phyloP scores from a whole-genome alignment of 495 filamentous ascomycete genomes.

The Bacidia rubella region DNA sequence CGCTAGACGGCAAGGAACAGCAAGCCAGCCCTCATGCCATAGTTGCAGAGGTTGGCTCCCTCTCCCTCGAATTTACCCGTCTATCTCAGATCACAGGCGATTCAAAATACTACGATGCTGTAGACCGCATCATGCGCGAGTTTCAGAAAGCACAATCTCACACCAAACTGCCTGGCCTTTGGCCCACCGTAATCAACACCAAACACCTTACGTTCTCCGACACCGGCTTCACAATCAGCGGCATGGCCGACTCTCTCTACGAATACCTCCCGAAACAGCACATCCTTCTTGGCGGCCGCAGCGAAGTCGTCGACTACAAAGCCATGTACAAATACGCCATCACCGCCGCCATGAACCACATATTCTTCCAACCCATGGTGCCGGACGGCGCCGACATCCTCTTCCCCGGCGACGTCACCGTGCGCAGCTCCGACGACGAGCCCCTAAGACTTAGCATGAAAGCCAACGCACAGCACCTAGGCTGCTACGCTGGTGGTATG shows the following conservation, averaged over 20 bases:
- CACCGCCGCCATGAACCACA: constrained; percentile 54
- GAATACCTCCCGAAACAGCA: constrained; percentile 90
- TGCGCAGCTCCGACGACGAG: constrained; percentile 14
- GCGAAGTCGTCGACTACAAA: constrained; percentile 49
- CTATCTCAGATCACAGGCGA: constrained; percentile 80
- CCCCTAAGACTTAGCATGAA: constrained; percentile 18
- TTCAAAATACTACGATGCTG: constrained; percentile 81
- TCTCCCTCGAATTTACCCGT: constrained; percentile 87
- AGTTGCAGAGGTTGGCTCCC: constrained; percentile 74
- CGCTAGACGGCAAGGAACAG: constrained; percentile 25
- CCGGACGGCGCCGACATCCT: constrained; percentile 64
- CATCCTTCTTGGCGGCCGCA: constrained; percentile 64
- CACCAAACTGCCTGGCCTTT: constrained; percentile 68
- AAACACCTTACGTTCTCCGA: constrained; percentile 29
- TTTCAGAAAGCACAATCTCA: constrained; percentile 57
- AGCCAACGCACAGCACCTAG: constrained; percentile 39
- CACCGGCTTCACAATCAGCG: constrained; percentile 63
- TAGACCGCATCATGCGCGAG: constrained; percentile 72
- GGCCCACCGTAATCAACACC: constrained; percentile 67
- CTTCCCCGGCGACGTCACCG: constrained; percentile 46
- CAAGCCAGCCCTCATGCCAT: constrained; percentile 29
- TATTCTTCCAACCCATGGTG: constrained; percentile 74
- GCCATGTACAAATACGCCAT: constrained; percentile 64
- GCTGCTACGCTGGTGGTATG: constrained; percentile 50
- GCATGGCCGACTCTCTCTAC: constrained; percentile 82